These are phyloP conservation scores for Lanmaoa pseudosensibilis DNA, from an alignment of 768 basidiomycete genomes.

Conservation along the genomic window DNA sequence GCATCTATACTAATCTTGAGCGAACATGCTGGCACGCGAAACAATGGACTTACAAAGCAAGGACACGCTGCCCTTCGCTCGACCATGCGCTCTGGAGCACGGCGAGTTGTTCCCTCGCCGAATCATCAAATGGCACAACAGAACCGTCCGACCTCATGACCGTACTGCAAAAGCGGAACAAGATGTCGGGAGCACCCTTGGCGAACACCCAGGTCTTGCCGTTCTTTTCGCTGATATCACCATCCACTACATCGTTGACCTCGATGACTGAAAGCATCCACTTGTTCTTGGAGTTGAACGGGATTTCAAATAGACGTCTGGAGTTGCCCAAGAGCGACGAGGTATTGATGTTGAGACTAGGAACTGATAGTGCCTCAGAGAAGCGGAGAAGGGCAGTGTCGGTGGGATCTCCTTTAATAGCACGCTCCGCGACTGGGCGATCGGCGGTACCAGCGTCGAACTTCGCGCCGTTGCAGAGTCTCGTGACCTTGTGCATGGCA, in stretches of 20 bases:
- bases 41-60: slow-evolving; percentile 38
- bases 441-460: slow-evolving; percentile 39
- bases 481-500: slow-evolving; percentile 40
- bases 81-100: slow-evolving; percentile 44
- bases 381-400: slow-evolving; percentile 57
- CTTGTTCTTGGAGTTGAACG: slow-evolving; percentile 55
- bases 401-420: slow-evolving; percentile 49
- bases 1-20: slow-evolving; percentile 22
- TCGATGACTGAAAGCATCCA: slow-evolving; percentile 52
- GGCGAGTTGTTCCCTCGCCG: slow-evolving; percentile 20
- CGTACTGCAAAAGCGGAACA: slow-evolving; percentile 41
- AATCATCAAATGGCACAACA: slow-evolving; percentile 32
- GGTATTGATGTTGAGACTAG: slow-evolving; percentile 23
- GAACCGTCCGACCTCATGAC: slow-evolving; percentile 36
- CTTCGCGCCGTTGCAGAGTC: slow-evolving; percentile 59
- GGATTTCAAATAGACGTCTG: slow-evolving; percentile 37
- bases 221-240: slow-evolving; percentile 8
- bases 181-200: slow-evolving; percentile 63
- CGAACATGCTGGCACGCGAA: not conserved
- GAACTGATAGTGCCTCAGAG: slow-evolving; percentile 33
- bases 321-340: slow-evolving; percentile 23
- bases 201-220: slow-evolving; percentile 39
- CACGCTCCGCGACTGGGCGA: slow-evolving; percentile 33
- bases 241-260: slow-evolving; percentile 17
- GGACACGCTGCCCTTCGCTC: slow-evolving; percentile 51